Conservation (phyloP, 2,329 filamentous ascomycete genomes). For the Penicillium brasilianum region DNA sequence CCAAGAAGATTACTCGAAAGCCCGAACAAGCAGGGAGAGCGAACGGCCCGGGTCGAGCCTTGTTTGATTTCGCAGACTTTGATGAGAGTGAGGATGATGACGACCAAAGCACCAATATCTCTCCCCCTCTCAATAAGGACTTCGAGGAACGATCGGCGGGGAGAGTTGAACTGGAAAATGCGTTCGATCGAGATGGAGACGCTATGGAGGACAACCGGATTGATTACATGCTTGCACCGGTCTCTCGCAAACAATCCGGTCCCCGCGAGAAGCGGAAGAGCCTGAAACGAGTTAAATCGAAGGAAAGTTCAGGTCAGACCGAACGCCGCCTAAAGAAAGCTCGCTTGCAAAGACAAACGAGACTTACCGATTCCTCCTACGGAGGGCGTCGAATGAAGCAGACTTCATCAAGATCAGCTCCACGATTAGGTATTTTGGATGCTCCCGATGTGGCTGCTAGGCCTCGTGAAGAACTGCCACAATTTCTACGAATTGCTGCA, state of each 20-base stretch:
- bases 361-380: slow-evolving; percentile 42
- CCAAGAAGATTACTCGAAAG: slow-evolving; percentile 39
- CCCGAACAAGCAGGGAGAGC: slow-evolving; percentile 21
- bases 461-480: slow-evolving; percentile 47
- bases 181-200: slow-evolving; percentile 38
- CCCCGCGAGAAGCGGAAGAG: slow-evolving; percentile 14
- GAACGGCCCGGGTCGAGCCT: slow-evolving; percentile 21
- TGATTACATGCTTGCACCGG: slow-evolving; percentile 47
- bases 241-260: slow-evolving; percentile 29
- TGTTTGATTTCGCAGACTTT: slow-evolving; percentile 40
- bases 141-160: slow-evolving; percentile 21
- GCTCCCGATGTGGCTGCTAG: slow-evolving; percentile 43
- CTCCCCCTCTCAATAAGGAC: slow-evolving; percentile 13
- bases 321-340: slow-evolving; percentile 28
- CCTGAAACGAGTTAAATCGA: slow-evolving; percentile 21
- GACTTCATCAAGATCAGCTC: slow-evolving; percentile 25
- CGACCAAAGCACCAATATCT: neutral
- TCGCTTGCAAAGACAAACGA: slow-evolving; percentile 40
- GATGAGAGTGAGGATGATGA: slow-evolving; percentile 31
- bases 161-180: slow-evolving; percentile 29
- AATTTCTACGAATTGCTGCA: slow-evolving; percentile 62
- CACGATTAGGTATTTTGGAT: slow-evolving; percentile 58
- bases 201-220: slow-evolving; percentile 50
- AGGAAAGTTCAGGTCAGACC: slow-evolving; percentile 23
- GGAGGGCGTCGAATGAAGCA: slow-evolving; percentile 31